These are phyloP conservation scores for Rhytidiadelphus loreus DNA, from an alignment of 225 moss, liverwort and hornwort species.

Conservation along the genomic window DNA sequence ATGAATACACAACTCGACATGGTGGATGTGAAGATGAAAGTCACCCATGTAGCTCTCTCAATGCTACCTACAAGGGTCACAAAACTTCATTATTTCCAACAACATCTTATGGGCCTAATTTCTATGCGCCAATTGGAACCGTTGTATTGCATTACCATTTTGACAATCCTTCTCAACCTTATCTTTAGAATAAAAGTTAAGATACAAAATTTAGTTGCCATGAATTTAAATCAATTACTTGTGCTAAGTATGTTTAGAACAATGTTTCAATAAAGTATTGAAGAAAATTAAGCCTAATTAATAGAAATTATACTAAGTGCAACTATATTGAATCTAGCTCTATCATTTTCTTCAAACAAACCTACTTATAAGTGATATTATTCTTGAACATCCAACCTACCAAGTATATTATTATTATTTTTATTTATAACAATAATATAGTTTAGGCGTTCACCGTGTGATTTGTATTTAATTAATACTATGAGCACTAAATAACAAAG, in stretches of 20 bases:
- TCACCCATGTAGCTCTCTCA: background rate
- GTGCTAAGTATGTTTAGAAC: background rate
- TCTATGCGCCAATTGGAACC: background rate
- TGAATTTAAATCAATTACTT: background rate
- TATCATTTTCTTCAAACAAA: background rate
- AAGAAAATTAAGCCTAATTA: background rate
- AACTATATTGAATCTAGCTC: fast-evolving
- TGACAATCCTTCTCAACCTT: background rate
- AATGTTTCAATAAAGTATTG: background rate
- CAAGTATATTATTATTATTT: background rate
- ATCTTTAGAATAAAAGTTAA: background rate
- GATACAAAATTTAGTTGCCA: background rate
- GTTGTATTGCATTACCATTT: background rate
- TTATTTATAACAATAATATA: background rate
- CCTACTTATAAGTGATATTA: background rate
- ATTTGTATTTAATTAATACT: background rate
- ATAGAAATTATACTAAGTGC: background rate
- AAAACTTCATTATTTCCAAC: background rate
- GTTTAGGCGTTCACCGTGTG: background rate
- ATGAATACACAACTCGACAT: background rate
- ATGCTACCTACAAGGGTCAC: background rate
- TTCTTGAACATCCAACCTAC: background rate
- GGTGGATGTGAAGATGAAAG: background rate
- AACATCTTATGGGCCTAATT: conserved; percentile 8
- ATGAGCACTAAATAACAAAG: background rate